Evolutionary conservation across 2,329 filamentous ascomycete genomes (phyloP).

Genomic region (Tolypocladium paradoxum): DNA sequence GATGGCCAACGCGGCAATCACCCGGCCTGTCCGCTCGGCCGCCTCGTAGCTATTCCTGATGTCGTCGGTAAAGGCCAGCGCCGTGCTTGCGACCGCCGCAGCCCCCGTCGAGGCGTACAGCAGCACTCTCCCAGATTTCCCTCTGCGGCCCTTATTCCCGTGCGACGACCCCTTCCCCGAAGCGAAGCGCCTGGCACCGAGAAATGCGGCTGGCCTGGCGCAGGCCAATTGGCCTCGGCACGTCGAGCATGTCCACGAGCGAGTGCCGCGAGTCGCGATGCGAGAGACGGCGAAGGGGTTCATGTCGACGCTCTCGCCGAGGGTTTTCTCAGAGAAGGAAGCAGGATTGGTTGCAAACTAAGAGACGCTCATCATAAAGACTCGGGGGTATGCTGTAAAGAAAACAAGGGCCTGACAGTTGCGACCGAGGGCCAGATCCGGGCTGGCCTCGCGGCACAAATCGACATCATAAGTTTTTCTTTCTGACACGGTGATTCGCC

Average conservation of each 20-base stretch:
- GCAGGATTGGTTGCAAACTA: background rate
- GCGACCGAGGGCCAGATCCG: background rate
- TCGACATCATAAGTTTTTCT: conserved; percentile 7
- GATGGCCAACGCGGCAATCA: conserved; percentile 61
- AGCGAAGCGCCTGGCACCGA: conserved; percentile 17
- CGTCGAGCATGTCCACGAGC: conserved; percentile 35
- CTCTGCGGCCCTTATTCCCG: conserved; percentile 8
- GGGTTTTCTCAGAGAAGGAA: background rate
- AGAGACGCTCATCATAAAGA: conserved; percentile 6
- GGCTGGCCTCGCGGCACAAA: background rate
- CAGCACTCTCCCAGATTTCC: conserved; percentile 20
- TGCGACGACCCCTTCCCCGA: conserved; percentile 14
- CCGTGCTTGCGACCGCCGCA: conserved; percentile 36
- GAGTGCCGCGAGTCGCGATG: conserved; percentile 25
- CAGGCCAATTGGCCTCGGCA: conserved; percentile 30
- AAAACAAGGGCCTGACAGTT: background rate
- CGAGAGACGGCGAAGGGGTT: conserved; percentile 27
- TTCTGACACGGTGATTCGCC: conserved; percentile 9
- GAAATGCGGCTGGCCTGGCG: conserved; percentile 15
- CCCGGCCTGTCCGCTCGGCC: conserved; percentile 66
- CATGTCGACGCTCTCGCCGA: conserved; percentile 20
- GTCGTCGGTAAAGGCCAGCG: conserved; percentile 51
- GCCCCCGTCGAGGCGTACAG: conserved; percentile 40
- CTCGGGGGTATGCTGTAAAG: background rate
- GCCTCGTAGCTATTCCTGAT: conserved; percentile 68